phyloP scores from a whole-genome alignment of 129 eudicot species.

The Rutidosis leptorrhynchoides region DNA sequence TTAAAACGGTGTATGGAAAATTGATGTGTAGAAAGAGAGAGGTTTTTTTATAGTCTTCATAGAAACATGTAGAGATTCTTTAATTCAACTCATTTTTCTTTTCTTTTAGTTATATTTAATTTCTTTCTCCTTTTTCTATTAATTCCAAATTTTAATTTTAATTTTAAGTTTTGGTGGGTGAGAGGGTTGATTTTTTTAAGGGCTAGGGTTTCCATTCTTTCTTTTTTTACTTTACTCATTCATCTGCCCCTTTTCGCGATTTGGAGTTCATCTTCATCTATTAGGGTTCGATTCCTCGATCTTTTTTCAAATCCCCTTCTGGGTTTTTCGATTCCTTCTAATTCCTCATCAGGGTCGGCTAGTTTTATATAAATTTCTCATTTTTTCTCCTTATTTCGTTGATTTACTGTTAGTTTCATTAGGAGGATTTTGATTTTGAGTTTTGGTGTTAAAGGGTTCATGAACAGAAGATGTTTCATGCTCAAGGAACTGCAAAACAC shows the following conservation, averaged over 20 bases:
- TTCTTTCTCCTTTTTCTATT: constrained; percentile 23
- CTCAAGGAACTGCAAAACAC: constrained; percentile 73
- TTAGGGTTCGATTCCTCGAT: constrained; percentile 14
- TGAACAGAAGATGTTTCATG: constrained; percentile 44
- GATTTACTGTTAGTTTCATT: neutral
- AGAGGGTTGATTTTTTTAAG: constrained; percentile 40
- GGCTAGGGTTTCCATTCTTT: constrained; percentile 53
- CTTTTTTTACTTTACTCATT: constrained; percentile 34
- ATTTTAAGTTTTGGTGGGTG: constrained; percentile 42
- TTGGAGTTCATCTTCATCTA: constrained; percentile 22
- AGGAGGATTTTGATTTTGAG: constrained; percentile 20
- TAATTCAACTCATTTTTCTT: constrained; percentile 23
- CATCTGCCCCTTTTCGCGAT: constrained; percentile 35
- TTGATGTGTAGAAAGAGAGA: constrained; percentile 4
- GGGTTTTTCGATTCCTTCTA: constrained; percentile 37
- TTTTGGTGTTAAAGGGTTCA: constrained; percentile 19
- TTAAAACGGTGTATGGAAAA: constrained; percentile 25
- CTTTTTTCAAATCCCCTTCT: constrained; percentile 42
- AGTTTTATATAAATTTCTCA: constrained; percentile 11
- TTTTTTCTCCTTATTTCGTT: constrained; percentile 2
- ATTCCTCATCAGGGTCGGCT: constrained; percentile 34
- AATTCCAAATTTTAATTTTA: constrained; percentile 31
- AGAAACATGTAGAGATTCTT: constrained; percentile 34
- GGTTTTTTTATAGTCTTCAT: constrained; percentile 15
- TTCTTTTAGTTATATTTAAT: neutral